Evolutionary conservation across 352 stramenopile genomes (phyloP), one percentile per base, ranked within the genome.

Genomic region (Phytophthora constricta): DNA sequence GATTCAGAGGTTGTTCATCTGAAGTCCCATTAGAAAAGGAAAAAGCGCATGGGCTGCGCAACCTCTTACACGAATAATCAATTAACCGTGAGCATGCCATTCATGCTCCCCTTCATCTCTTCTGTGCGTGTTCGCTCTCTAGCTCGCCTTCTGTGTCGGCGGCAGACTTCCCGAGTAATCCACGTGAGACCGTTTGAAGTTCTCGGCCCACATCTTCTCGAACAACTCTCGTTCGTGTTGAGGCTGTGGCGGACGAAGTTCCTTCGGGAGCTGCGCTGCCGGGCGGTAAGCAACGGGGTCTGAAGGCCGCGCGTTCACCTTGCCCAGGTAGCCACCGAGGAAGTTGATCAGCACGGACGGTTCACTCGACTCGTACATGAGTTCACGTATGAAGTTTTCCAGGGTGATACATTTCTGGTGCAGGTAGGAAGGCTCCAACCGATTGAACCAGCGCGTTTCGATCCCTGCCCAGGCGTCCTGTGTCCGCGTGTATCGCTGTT

Each of bases 151-250:
- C 31, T 62, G 57, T 19, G 41, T 58, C 34, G 64, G 14, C 3
- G 54, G 51, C 58, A 61, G 31, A n/a, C 14, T 66, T 39, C n/a
- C 25, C 16, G 68, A 65, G 52, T 96, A 96, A 26, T 94, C 75
- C 26, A 96, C 88, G 25, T 76, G 84, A 25, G 93, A 98, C 33
- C 91, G 77, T 45, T 95, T 90, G 79, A 99, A 99, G 74, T 99
- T 99, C 68, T 99, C 90, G 8, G 91, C 90, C 97, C 97, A 99
- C 79, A 98, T 91, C 80, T 98, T 96, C 77, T 99, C 96, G 76
- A 98, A 99, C 43, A 98, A 89, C 43, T 97, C 91, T 50, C 97
- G 83, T 77, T 99, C 95, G 69, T 98, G 87, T 28, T 89, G 83
- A 8, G 97, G 97, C 71, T 99, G 97, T 10, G 93, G 90, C 31